Base-by-base conservation (phyloP, 2,329 filamentous ascomycete genomes). In the Aspergillus sp. region DNA sequence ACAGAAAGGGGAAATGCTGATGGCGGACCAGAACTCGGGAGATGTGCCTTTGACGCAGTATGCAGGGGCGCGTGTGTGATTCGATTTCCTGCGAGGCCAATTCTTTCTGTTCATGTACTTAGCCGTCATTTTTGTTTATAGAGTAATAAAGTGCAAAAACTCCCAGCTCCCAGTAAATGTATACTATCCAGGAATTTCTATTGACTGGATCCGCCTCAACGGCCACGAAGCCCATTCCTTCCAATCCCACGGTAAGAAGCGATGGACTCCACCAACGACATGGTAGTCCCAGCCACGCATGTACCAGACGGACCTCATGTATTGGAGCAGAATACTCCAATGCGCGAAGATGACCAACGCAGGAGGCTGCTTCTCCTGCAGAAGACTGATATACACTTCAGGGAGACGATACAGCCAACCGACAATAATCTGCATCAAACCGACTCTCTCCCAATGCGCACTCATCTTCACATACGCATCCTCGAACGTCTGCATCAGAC, bases 261-360 rank as follows among this genome's bases (percentile, higher is more conserved):
- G 33, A 4, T 43, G 49, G 41, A 66, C 55, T 0, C 64, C 65
- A 5, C 13, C 22, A 0, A 68, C 37, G 7, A 68, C 60, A 63
- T 68, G 65, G 17, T 43, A 43, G 35, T 62, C 57, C 65, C 65
- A 68, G 3, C 59, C 63, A 9, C 47, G 33, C 59, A 67, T 68
- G 30, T 67, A 60, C 65, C 65, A 68, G 0, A 49, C 47, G 0
- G 53, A 50, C 33, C 33, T 35, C n/a, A 35, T 35, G 6, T 56
- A 44, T 63, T 53, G 56, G 15, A 68, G 42, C 5, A 68, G 33
- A 9, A 67, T 54, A 38, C 52, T 56, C 64, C 65, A 68, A 27
- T 65, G 51, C 0, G 60, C 59, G 27, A 68, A 46, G 4, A 67
- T 44, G 1, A 64, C 45, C n/a, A 68, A 45, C 1, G 61, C 57